These are phyloP conservation scores for Trichomonascaceae sp. DNA, from an alignment of 1,139 yeast genomes.

Conservation along the genomic window DNA sequence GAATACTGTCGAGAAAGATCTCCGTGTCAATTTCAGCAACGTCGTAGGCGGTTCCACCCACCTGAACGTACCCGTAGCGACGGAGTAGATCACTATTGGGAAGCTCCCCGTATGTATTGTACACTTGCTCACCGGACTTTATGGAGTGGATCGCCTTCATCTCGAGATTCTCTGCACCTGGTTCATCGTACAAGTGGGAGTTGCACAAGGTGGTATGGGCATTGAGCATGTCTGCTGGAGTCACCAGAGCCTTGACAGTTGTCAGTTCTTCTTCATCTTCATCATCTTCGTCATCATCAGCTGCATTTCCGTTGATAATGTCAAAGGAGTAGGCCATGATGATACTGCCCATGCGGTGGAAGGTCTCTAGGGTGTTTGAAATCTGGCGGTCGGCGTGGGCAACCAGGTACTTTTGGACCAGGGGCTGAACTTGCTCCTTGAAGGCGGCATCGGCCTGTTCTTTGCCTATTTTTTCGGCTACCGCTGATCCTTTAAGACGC, in stretches of 20 bases:
- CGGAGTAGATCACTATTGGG: conserved; percentile 82
- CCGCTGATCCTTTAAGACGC: conserved; percentile 52
- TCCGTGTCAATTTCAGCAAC: conserved; percentile 50
- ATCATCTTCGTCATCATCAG: conserved; percentile 24
- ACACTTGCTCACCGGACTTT: conserved; percentile 55
- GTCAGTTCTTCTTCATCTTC: conserved; percentile 32
- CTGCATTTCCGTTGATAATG: conserved; percentile 25
- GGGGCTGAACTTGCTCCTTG: conserved; percentile 25
- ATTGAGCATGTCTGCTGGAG: conserved; percentile 80
- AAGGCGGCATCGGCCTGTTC: conserved; percentile 54
- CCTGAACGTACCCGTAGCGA: conserved; percentile 83
- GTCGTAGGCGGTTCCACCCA: conserved; percentile 60
- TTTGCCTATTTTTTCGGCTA: conserved; percentile 57
- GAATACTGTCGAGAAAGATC: conserved; percentile 13
- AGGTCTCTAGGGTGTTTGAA: conserved; percentile 39
- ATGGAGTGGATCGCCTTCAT: conserved; percentile 64
- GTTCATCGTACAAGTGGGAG: conserved; percentile 40
- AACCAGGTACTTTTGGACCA: conserved; percentile 19
- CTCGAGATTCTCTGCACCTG: conserved; percentile 33
- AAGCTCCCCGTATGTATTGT: conserved; percentile 80
- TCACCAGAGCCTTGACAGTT: conserved; percentile 74
- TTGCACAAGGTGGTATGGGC: conserved; percentile 74
- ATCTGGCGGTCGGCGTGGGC: conserved; percentile 5
- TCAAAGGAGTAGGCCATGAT: conserved; percentile 63
- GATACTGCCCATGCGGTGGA: conserved; percentile 57